Evolutionary conservation across 2,329 filamentous ascomycete genomes (phyloP).

Genomic region (Aureobasidium sp.): DNA sequence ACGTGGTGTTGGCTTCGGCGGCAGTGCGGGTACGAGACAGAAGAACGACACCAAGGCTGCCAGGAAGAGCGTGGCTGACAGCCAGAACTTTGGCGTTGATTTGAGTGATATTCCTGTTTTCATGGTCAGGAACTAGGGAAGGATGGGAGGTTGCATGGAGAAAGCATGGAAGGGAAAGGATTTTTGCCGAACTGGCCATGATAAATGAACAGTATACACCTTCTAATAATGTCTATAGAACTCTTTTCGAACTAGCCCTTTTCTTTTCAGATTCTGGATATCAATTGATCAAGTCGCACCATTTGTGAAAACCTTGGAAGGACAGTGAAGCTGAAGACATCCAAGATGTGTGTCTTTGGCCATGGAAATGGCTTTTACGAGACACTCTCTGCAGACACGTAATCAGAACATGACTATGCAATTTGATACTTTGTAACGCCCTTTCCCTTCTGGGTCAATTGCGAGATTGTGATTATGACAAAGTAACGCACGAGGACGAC

Average conservation of each 20-base stretch:
- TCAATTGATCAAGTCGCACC: too few relatives aligned
- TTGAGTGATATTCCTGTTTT: constrained; percentile 36
- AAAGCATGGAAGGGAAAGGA: background rate
- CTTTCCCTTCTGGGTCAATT: too few relatives aligned
- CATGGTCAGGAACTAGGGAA: constrained; percentile 21
- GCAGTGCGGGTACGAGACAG: constrained; percentile 31
- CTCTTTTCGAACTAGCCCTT: background rate
- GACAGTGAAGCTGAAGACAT: too few relatives aligned
- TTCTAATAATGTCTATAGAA: constrained; percentile 7
- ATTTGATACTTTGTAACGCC: too few relatives aligned
- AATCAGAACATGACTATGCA: too few relatives aligned
- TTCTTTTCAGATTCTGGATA: background rate
- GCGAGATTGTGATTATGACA: too few relatives aligned
- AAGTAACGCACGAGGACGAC: too few relatives aligned
- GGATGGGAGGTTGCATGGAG: background rate
- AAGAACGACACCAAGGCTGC: constrained; percentile 22
- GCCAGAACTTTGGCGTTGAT: constrained; percentile 31
- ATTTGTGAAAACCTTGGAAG: too few relatives aligned
- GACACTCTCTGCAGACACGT: too few relatives aligned
- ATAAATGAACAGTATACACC: background rate
- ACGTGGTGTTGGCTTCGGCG: constrained; percentile 28
- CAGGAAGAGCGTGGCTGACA: constrained; percentile 30
- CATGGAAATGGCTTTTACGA: too few relatives aligned
- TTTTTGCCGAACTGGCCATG: background rate
- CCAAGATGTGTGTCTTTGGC: too few relatives aligned